Evolutionary conservation across 352 stramenopile species (phyloP).

Genomic region (Pythium rishiriense): DNA sequence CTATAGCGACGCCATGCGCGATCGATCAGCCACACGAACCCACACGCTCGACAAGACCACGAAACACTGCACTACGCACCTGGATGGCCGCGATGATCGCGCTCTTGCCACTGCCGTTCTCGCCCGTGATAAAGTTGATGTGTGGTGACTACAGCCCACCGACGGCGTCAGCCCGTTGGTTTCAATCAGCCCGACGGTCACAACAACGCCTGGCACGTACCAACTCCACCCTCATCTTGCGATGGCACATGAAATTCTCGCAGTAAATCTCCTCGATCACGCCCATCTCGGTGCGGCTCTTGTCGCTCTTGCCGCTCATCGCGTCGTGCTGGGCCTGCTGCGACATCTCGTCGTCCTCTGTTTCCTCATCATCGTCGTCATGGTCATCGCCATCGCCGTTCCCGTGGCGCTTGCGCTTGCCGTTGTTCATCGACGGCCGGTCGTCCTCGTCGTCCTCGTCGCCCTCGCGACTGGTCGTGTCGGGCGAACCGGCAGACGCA

Average conservation of each 20-base stretch:
- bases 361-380: slow-evolving; percentile 18
- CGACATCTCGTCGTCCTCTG: slow-evolving; percentile 19
- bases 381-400: not conserved
- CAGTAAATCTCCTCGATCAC: slow-evolving; percentile 95
- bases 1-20: slow-evolving; percentile 31
- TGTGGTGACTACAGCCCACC: slow-evolving; percentile 41
- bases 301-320: slow-evolving; percentile 25
- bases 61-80: slow-evolving; percentile 39
- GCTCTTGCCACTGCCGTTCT: slow-evolving; percentile 95
- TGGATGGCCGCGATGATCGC: slow-evolving; percentile 97
- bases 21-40: not conserved
- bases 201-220: slow-evolving; percentile 18
- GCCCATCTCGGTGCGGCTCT: slow-evolving; percentile 83
- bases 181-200: not conserved
- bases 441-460: slow-evolving; percentile 35
- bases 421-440: slow-evolving; percentile 26
- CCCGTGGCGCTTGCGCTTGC: slow-evolving; percentile 19
- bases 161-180: not conserved
- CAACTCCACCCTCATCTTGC: slow-evolving; percentile 89
- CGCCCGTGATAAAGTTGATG: slow-evolving; percentile 91
- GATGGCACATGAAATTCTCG: slow-evolving; percentile 99
- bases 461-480: slow-evolving; percentile 19
- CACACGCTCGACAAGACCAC: not conserved
- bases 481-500: slow-evolving; percentile 26
- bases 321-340: slow-evolving; percentile 3